Evolutionary conservation across 2,329 filamentous ascomycete species (phyloP).

Genomic region (Diaporthe citriasiana): DNA sequence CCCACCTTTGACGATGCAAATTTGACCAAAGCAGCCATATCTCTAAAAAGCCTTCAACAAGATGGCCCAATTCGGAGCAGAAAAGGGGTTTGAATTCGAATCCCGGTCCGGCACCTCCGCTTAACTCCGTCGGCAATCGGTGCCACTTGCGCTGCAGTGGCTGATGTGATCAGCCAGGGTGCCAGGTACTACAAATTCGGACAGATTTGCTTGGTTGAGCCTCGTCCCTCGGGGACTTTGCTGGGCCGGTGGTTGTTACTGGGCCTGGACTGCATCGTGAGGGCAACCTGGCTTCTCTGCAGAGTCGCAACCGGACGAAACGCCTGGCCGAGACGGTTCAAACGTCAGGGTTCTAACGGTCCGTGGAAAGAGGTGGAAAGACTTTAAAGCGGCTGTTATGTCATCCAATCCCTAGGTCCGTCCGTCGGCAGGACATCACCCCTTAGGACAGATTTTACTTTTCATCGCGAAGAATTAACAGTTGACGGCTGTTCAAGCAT

Average conservation of each 20-base stretch:
- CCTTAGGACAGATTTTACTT: not conserved
- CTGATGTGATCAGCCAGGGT: slow-evolving; percentile 1
- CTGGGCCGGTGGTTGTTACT: not conserved
- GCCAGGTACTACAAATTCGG: slow-evolving; percentile 4
- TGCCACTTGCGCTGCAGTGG: not conserved
- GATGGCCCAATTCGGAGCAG: not conserved
- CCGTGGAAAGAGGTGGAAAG: not conserved
- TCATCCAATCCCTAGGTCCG: slow-evolving; percentile 11
- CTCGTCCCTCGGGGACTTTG: slow-evolving; percentile 7
- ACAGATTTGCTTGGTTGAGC: slow-evolving; percentile 15
- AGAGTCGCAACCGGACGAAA: slow-evolving; percentile 24
- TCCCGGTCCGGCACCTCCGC: not conserved
- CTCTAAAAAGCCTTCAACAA: not conserved
- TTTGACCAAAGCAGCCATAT: too few species aligned
- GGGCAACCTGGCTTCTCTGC: not conserved
- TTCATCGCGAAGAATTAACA: slow-evolving; percentile 1
- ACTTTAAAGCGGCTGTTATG: not conserved
- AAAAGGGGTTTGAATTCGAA: not conserved
- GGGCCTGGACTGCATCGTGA: slow-evolving; percentile 2
- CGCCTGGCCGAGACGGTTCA: slow-evolving; percentile 22
- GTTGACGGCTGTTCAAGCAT: not conserved
- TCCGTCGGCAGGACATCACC: not conserved
- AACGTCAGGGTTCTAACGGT: not conserved
- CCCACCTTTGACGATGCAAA: not conserved
- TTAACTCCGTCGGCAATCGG: slow-evolving; percentile 25